Base-by-base conservation (phyloP, 257 asterid genomes). In the Coffea canephora region DNA sequence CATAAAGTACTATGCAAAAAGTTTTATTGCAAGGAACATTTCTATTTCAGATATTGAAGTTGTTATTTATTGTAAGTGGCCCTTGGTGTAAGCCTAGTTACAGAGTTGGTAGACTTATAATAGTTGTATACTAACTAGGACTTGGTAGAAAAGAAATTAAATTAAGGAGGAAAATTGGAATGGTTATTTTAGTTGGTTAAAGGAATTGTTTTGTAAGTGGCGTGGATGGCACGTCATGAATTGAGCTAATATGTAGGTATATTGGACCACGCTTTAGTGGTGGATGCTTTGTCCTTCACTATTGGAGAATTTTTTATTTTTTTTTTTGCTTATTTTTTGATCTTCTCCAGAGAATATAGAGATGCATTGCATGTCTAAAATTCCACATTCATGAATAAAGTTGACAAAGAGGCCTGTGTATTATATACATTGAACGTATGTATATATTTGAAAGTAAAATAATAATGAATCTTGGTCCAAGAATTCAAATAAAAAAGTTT, bases 141-240 rank as follows among this genome's bases (percentile, higher is more conserved):
- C 75, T 45, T 46, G 14, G 57, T 45, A 71, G 39, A 71, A 69
- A n/a, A 71, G 25, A n/a, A 70, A 39, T 39, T 39, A 70, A 45
- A 19, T 70, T 31, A 16, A 10, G 59, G 61, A 71, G 34, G 59
- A 18, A 46, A 55, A 70, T n/a, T 43, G 74, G 74, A 71, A 71
- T 43, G 6, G 55, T 8, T 70, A 23, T 23, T 71, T 71, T 64
- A 64, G 69, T 25, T 25, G 3, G 39, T 3, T 25, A n/a, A n/a
- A 48, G 18, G 59, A 59, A 59, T 71, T 71, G 75, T 71, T 46
- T n/a, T 34, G 21, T 48, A 71, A 11, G 23, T 71, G 75, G 61
- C 61, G 61, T 46, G 75, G 75, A 25, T 71, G 61, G 75, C 61
- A 71, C 41, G 75, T 27, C 71, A 66, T 9, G 1, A 62, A 10